Base-by-base conservation (phyloP, 2,329 filamentous ascomycete genomes). In the Cadophora sp. region DNA sequence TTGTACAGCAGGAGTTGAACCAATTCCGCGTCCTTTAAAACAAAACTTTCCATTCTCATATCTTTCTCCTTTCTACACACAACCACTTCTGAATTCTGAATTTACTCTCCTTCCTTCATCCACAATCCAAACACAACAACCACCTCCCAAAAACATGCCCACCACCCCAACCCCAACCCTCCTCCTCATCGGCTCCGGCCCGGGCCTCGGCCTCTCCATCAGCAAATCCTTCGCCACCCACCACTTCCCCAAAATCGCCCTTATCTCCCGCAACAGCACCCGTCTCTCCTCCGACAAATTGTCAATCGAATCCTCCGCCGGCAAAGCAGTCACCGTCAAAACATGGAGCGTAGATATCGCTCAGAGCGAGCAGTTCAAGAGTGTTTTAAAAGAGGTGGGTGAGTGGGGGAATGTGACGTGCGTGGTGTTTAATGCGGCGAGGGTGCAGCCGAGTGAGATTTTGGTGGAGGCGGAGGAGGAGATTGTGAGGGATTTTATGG, bases 401-500 rank as follows among this genome's bases (percentile, higher is more conserved):
- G 76, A 79, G 1, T 77, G 80, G 58, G 81, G 81, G 22, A 77
- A 77, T n/a, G 76, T 85, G 1, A 82, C 85, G 58, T 82, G 81
- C 26, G 78, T 87, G 3, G 80, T 85, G 53, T 87, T 83, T 79
- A 87, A 87, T 70, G 84, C 85, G 0, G 85, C 85, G 3, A 76
- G 82, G 0, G 82, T 87, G 1, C 79, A 79, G 7, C 79, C 80
- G 0, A 81, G 79, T 27, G 76, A 79, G 3, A 77, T 84, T 0
- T 74, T 86, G 7, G 77, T 80, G 40, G 81, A 81, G 60, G 74
- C 72, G 1, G 78, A 83, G 1, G 77, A 81, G 53, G 81, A 83
- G 19, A 81, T 87, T 11, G 77, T 85, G 31, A 78, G 81, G 62
- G 85, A 87, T 66, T 82, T 86, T 64, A 82, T 81, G 74, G 84